Base-by-base conservation (phyloP, 371 early-diverging fungal species). In the Coemansia sp. region DNA sequence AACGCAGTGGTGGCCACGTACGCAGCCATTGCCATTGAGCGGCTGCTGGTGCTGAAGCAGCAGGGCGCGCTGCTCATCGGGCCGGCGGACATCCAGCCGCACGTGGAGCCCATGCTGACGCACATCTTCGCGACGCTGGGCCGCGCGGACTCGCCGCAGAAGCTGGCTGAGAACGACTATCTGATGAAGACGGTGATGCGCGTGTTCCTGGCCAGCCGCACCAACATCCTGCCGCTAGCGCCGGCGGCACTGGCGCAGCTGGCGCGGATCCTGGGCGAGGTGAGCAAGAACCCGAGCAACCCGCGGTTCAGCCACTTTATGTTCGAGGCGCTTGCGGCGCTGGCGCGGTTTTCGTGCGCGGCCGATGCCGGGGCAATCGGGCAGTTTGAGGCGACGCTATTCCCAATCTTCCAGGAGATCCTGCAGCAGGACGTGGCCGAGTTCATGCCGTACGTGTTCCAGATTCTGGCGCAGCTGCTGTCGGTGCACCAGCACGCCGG, bases 231-330 rank as follows among this genome's bases (percentile, higher is more conserved):
- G 39, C 87, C 88, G 1, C 84, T 83, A 52, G 93, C 87, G 13
- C 84, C 84, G 31, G 84, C 86, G 3, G 82, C 93, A 39, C 83
- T 96, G 70, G 79, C 64, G 50, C 85, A 88, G 47, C 73, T 96
- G 63, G 90, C 88, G 1, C 78, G 72, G 26, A 88, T 96, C 40
- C 80, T 97, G 56, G 83, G 83, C n/a, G 79, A 87, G 41, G 90
- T 97, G n/a, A 88, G 90, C 78, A 84, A 84, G 62, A 99, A 99
- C 71, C 99, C 99, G 11, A 90, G 91, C 78, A 97, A 99, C 79
- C 98, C 99, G 4, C 87, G 87, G 54, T 99, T 97, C 89, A 96
- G 92, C 77, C 98, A 99, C 78, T 97, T 87, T 77, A 78, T 91
- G 32, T 99, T 97, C 77, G 99, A 99, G 77, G 84, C 93, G 16